phyloP scores from a whole-genome alignment of 768 basidiomycete species.

The Lenzites betulinus region DNA sequence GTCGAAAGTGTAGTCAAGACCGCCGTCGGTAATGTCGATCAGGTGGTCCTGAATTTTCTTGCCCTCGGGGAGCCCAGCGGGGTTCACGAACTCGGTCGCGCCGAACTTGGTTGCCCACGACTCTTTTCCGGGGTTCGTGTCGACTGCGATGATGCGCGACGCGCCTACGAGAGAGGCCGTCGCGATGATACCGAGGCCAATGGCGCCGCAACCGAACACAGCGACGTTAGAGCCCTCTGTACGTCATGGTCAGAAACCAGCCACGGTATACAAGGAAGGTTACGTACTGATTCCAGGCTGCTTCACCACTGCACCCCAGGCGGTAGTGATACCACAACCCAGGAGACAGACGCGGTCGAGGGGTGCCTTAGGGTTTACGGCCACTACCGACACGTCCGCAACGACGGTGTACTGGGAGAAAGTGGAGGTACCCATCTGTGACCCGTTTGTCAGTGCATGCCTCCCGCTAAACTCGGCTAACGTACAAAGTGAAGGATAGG shows the following conservation, averaged over 20 bases:
- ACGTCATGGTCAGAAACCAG: not conserved
- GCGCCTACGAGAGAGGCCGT: slow-evolving; percentile 79
- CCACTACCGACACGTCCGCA: slow-evolving; percentile 94
- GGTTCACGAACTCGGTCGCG: slow-evolving; percentile 94
- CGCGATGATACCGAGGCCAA: slow-evolving; percentile 90
- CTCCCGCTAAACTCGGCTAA: not conserved
- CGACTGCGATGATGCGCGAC: slow-evolving; percentile 88
- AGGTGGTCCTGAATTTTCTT: slow-evolving; percentile 88
- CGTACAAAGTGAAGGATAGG: slow-evolving; percentile 86
- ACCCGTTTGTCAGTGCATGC: not conserved
- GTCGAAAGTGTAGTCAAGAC: slow-evolving; percentile 96
- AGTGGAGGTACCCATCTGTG: slow-evolving; percentile 96
- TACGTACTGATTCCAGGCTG: slow-evolving; percentile 79
- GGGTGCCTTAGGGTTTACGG: slow-evolving; percentile 82
- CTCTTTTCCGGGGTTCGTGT: slow-evolving; percentile 86
- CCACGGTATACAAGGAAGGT: not conserved
- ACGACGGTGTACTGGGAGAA: slow-evolving; percentile 99
- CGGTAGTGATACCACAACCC: slow-evolving; percentile 97
- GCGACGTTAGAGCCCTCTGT: slow-evolving; percentile 85
- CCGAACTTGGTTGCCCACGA: slow-evolving; percentile 91
- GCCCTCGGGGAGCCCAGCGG: slow-evolving; percentile 68
- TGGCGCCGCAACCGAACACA: slow-evolving; percentile 95
- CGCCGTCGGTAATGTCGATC: slow-evolving; percentile 93
- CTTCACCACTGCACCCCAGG: slow-evolving; percentile 95
- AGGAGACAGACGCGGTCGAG: slow-evolving; percentile 97